Evolutionary conservation across 1,139 yeast genomes (phyloP), one percentile per base, ranked within the genome.

Genomic region (Yamadazyma sp.): DNA sequence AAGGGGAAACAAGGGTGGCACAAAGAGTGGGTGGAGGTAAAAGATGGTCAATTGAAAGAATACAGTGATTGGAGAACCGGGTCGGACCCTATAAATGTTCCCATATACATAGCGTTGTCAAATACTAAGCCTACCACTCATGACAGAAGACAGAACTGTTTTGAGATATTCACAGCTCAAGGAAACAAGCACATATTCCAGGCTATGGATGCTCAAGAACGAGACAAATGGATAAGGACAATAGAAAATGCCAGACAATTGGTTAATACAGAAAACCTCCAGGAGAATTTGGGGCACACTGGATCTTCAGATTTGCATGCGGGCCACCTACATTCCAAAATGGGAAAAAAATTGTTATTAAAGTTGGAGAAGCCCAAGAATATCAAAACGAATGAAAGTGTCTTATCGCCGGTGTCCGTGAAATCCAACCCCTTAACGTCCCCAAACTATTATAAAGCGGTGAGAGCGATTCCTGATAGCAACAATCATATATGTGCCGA

Each of bases 1-100:
- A 80, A 82, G 44, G 86, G 87, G 9, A 85, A 83, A 50, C 79
- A 77, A 24, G 87, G 87, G 2, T 88, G 96, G 96, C 95, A 88
- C 59, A 87, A 87, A 54, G 91, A 85, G 59, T 87, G 95, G 94
- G 87, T 88, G 1, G 88, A 82, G 0, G 66, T 87, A 38, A 75
- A 76, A 15, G 77, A 78, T 15, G 92, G 94, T 1, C 76, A 73
- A 45, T 64, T 87, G 28, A 72, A 74, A 38, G 95, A 87, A 55
- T 87, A 78, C 56, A 74, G 87, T 32, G 91, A 87, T 59, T 87
- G 95, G 95, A 76, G 91, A 54, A 83, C 75, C 43, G 88, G 89
- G 36, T 65, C 71, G 10, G 77, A 73, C 18, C 75, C 82, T 12
- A 81, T 86, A 40, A 78, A 80, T 47, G 75, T 73, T 14, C 94